Base-by-base conservation (phyloP, 306 rosid genomes). In the Quercus ilex region DNA sequence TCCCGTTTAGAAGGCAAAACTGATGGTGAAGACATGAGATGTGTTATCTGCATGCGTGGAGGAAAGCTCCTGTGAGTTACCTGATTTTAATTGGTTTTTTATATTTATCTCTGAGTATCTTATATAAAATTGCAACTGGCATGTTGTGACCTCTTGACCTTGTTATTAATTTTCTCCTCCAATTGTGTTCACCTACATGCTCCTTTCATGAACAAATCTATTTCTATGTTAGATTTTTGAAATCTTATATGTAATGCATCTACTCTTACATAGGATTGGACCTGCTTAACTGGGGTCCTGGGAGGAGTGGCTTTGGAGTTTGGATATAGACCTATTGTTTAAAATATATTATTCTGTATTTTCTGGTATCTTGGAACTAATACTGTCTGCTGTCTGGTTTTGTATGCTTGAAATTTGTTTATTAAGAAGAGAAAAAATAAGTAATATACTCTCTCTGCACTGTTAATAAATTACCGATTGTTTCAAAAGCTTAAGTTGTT, bases 11-110 rank as follows among this genome's bases (percentile, higher is more conserved):
- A 74, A 69, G 65, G 38, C 76, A 25, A 51, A 67, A 58, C 33
- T 10, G 77, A 59, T 5, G 80, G 52, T 2, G 55, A 49, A 53
- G 53, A 74, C 25, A 53, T 3, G 46, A 71, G 75, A 18, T 81
- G 88, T 64, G 49, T n/a, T 76, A 70, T 69, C 56, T 85, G 88
- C 78, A 20, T 63, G 79, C 75, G 0, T 55, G 85, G 85, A 1
- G 85, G 85, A 78, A 57, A 5, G 23, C 80, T 85, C 65, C 23
- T 81, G 88, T 85, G 78, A 85, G 88, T 81, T 81, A 49, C 65
- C 55, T 71, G n/a, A 20, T 73, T 20, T 70, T 74, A 43, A 41
- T 23, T 59, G 17, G 62, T 69, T 30, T 28, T 41, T 80, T 17
- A 59, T 18, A 23, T 28, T 21, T 71, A 1, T 8, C 21, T 12